Evolutionary conservation across 352 stramenopile genomes (phyloP).

Genomic region (Peronosclerospora sorghi): DNA sequence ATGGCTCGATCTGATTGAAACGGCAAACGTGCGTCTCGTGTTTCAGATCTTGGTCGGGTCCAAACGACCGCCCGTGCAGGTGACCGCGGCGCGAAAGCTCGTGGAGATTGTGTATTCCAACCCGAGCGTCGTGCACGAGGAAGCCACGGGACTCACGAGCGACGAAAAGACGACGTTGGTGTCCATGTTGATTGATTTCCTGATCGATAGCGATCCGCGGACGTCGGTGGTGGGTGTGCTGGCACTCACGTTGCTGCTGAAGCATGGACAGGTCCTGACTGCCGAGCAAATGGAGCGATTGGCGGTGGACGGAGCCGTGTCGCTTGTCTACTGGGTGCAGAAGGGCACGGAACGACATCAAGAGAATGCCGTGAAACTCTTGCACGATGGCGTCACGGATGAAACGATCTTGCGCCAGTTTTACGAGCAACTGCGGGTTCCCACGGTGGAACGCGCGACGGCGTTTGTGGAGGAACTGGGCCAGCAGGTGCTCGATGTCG

Average conservation of each 20-base stretch:
- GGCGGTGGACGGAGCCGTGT: slow-evolving; percentile 53
- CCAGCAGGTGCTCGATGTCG: slow-evolving; percentile 60
- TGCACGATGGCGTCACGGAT: slow-evolving; percentile 53
- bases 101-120: slow-evolving; percentile 66
- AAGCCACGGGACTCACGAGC: slow-evolving; percentile 27
- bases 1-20: slow-evolving; percentile 70
- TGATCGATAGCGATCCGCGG: slow-evolving; percentile 55
- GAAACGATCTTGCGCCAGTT: slow-evolving; percentile 32
- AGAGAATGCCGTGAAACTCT: slow-evolving; percentile 65
- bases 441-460: slow-evolving; percentile 38
- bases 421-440: slow-evolving; percentile 44
- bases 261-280: slow-evolving; percentile 43
- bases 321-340: slow-evolving; percentile 75
- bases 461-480: slow-evolving; percentile 55
- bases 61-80: slow-evolving; percentile 42
- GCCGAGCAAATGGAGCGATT: slow-evolving; percentile 60
- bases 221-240: slow-evolving; percentile 69
- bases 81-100: slow-evolving; percentile 59
- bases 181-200: slow-evolving; percentile 58
- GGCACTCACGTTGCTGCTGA: slow-evolving; percentile 51
- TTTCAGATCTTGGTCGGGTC: slow-evolving; percentile 51
- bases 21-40: slow-evolving; percentile 38
- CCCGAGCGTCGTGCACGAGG: slow-evolving; percentile 42
- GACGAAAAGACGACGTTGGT: slow-evolving; percentile 52
- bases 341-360: slow-evolving; percentile 75